Conservation (phyloP, 768 basidiomycete species). For the Trametes maxima region DNA sequence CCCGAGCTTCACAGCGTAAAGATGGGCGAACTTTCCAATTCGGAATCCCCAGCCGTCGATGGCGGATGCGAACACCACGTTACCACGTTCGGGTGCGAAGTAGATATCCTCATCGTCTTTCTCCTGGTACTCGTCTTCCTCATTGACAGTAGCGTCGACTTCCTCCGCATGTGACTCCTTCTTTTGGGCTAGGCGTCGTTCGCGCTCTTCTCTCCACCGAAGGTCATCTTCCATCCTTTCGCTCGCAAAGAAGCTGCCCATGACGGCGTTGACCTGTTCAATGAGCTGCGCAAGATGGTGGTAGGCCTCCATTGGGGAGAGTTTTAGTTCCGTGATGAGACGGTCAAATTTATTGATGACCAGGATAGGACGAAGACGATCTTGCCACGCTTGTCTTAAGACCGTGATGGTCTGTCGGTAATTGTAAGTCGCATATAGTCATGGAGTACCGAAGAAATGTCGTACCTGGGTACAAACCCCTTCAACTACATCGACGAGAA, state of each 20-base stretch:
- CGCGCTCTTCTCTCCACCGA: constrained; percentile 91
- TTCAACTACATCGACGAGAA: constrained; percentile 95
- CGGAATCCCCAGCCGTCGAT: constrained; percentile 99
- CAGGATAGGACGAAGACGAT: constrained; percentile 85
- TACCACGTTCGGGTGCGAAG: constrained; percentile 93
- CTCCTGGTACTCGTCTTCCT: constrained; percentile 79
- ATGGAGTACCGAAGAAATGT: background rate
- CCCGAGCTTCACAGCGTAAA: constrained; percentile 88
- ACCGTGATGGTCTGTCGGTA: constrained; percentile 84
- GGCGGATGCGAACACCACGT: constrained; percentile 95
- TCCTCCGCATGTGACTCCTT: constrained; percentile 71
- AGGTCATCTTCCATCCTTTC: constrained; percentile 97
- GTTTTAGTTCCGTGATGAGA: constrained; percentile 88
- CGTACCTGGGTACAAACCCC: constrained; percentile 95
- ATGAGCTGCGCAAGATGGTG: constrained; percentile 92
- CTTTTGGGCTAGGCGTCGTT: constrained; percentile 75
- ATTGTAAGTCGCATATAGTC: background rate
- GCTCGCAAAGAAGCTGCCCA: constrained; percentile 94
- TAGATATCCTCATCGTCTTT: constrained; percentile 98
- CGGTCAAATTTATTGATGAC: constrained; percentile 98
- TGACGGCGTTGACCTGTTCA: constrained; percentile 97
- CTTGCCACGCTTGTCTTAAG: constrained; percentile 91
- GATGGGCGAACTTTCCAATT: constrained; percentile 87
- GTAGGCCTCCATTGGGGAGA: constrained; percentile 90
- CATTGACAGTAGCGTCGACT: constrained; percentile 48